phyloP scores from a whole-genome alignment of 1,284 basidiomycete genomes.

The Cryptococcus maquisensis region DNA sequence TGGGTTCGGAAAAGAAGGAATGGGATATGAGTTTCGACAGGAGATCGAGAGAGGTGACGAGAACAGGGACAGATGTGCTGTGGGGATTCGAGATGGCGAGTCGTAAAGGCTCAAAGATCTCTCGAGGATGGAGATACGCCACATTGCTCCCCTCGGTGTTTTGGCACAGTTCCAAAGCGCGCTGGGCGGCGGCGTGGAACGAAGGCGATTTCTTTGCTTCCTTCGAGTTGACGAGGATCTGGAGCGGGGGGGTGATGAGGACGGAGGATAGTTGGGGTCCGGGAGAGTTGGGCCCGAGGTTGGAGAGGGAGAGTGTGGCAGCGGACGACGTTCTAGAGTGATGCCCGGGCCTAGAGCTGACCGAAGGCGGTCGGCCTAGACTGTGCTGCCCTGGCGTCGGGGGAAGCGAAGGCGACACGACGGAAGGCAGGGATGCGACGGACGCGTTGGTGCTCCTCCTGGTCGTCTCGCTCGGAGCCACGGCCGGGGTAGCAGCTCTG shows the following conservation, averaged over 20 bases:
- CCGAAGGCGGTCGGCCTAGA: constrained; percentile 9
- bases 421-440: constrained; percentile 23
- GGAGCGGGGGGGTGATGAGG: constrained; percentile 73
- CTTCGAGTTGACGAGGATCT: constrained; percentile 78
- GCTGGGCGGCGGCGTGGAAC: constrained; percentile 75
- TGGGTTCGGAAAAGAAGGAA: constrained; percentile 73
- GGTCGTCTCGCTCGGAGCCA: background rate
- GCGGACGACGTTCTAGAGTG: constrained; percentile 36
- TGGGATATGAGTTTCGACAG: constrained; percentile 94
- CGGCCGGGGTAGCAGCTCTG: constrained; percentile 18
- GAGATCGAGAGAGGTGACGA: constrained; percentile 91
- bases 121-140: constrained; percentile 57
- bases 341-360: constrained; percentile 8
- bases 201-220: constrained; percentile 79
- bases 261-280: constrained; percentile 49
- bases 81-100: constrained; percentile 71
- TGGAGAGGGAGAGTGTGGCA: constrained; percentile 35
- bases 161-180: constrained; percentile 77
- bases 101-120: constrained; percentile 87
- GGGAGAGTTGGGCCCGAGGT: constrained; percentile 14
- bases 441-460: constrained; percentile 4
- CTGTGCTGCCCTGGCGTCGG: constrained; percentile 24
- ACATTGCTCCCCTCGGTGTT: constrained; percentile 58
- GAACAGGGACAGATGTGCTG: constrained; percentile 81
- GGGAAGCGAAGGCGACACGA: constrained; percentile 16